These are phyloP conservation scores for Colletotrichum sansevieriae DNA, from an alignment of 2,329 filamentous ascomycete genomes.

Conservation along the genomic window DNA sequence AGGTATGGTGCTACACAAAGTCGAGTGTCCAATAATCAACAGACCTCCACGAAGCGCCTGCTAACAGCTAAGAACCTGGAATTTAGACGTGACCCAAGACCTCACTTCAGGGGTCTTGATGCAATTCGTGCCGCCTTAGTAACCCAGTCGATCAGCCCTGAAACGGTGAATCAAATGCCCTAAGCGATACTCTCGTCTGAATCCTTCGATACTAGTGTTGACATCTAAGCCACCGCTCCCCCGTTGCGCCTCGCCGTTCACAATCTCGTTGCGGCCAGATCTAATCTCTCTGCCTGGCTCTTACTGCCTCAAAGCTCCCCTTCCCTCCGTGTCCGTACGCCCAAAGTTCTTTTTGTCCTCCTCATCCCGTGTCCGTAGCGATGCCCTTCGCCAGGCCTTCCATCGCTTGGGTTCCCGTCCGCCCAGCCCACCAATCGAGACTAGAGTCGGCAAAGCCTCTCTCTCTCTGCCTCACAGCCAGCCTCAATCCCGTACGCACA, in stretches of 20 bases:
- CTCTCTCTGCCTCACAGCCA: too few species aligned
- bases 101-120: too few species aligned
- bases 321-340: constrained; percentile 30
- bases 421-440: too few species aligned
- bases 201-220: neutral
- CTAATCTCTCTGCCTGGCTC: neutral
- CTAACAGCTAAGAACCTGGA: too few species aligned
- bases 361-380: constrained; percentile 32
- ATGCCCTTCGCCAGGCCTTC: constrained; percentile 1
- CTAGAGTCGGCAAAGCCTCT: neutral
- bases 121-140: too few species aligned
- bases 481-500: neutral
- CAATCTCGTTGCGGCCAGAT: too few species aligned
- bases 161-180: constrained; percentile 1
- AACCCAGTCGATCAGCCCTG: neutral
- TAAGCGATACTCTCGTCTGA: neutral
- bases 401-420: neutral
- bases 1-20: too few species aligned
- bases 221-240: constrained; percentile 19
- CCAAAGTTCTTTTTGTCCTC: neutral
- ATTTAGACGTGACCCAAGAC: too few species aligned
- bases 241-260: too few species aligned
- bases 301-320: constrained; percentile 5
- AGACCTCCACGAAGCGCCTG: too few species aligned
- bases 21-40: too few species aligned